Evolutionary conservation across 129 eudicot genomes (phyloP), one percentile per base, ranked within the genome.

Genomic region (Flaveria linearis): DNA sequence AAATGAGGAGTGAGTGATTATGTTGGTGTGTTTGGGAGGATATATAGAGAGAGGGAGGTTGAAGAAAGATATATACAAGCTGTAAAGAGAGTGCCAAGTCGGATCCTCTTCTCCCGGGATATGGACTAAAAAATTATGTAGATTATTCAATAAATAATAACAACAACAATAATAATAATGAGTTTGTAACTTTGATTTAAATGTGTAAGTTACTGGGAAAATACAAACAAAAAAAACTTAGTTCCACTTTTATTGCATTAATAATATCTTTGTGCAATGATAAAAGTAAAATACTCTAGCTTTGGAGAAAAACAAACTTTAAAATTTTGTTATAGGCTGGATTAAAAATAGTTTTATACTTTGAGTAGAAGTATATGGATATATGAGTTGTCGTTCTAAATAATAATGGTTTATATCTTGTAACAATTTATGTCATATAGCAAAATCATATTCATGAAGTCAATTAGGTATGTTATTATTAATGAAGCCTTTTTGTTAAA

Each of bases 1-100:
- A 71, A 78, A 68, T 56, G 76, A 49, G 28, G 30, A 6, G 41
- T n/a, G 84, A 74, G 84, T 80, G 83, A 73, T 64, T 53, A 80
- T 73, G 83, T 74, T 80, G 83, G 80, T 56, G 43, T 43, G 71
- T 68, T 73, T 67, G 63, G 64, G 56, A 68, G 75, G 71, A 67
- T 36, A 68, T 80, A 80, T 74, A 80, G 49, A 78, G 77, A 47
- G 72, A 12, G 25, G 56, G 69, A 26, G 33, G 80, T 62, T 71
- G 65, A 70, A 28, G 64, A 72, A 67, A 41, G 80, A 25, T 20
- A 20, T 20, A 20, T 68, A 68, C 80, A 57, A 80, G 80, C 53
- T 74, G 76, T 56, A 57, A 75, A 80, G 33, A 56, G 70, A 43
- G 57, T 56, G 65, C 71, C 84, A 80, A 41, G 74, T 80, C 12